A percentile compares a stretch with the other conserved stretches of the same genome.
Evolutionary conservation across 306 rosid species (phyloP).

Genomic region (Vicia faba): DNA sequence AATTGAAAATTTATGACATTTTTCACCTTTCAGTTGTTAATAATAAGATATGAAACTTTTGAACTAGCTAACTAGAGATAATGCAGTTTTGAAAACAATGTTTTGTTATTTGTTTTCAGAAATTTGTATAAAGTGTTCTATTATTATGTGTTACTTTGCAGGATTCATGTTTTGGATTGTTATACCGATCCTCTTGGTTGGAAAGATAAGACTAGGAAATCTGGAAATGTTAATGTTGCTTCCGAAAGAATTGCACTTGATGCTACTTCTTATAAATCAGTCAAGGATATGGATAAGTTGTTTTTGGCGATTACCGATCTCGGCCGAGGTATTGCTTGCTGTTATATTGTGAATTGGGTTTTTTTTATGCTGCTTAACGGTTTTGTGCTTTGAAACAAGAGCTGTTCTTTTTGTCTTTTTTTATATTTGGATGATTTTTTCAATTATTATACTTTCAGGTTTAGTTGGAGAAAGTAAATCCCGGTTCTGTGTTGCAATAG

Average conservation of each 20-base stretch:
- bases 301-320: conserved; percentile 55
- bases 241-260: conserved; percentile 44
- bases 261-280: conserved; percentile 51
- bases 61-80: no score
- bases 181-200: conserved; percentile 97
- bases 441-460: conserved; percentile 51
- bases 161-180: conserved; percentile 92
- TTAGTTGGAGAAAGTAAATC: conserved; percentile 61
- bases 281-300: conserved; percentile 66
- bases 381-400: neutral
- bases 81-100: no score
- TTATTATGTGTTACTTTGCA: conserved; percentile 38
- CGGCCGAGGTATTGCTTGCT: conserved; percentile 78
- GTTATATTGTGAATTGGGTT: no score
- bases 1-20: neutral
- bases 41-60: no score
- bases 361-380: no score
- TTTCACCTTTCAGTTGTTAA: no score
- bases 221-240: conserved; percentile 38
- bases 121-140: neutral
- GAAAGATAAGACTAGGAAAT: conserved; percentile 58
- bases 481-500: conserved; percentile 72
- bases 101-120: no score
- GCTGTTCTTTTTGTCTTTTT: neutral
- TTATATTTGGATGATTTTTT: conserved; percentile 10